Percentiles rank a stretch among this genome's conserved stretches.
phyloP scores from a whole-genome alignment of 2,329 filamentous ascomycete genomes.

The Diaporthe nobilis region DNA sequence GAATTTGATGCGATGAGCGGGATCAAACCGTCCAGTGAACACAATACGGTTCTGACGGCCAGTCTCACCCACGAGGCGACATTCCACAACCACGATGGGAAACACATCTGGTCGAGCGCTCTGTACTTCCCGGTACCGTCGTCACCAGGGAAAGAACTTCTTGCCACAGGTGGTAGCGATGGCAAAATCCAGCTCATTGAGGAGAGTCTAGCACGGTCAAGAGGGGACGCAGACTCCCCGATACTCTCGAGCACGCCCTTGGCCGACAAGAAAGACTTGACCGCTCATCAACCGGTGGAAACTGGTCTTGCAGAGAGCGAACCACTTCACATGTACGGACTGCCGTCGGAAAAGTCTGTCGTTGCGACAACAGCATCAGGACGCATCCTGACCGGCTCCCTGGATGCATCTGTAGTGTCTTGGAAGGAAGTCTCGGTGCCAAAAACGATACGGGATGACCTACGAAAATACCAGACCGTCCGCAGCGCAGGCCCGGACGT shows the following conservation, averaged over 20 bases:
- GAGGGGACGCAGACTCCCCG: not conserved
- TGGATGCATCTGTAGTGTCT: conserved; percentile 47
- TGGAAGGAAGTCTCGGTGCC: conserved; percentile 62
- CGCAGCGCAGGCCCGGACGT: conserved; percentile 55
- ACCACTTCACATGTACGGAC: conserved; percentile 67
- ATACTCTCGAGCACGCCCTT: not conserved
- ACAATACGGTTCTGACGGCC: conserved; percentile 35
- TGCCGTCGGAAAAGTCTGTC: conserved; percentile 66
- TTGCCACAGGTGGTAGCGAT: conserved; percentile 89
- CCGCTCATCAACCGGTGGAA: not conserved
- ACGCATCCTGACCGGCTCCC: conserved; percentile 64
- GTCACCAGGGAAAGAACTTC: conserved; percentile 45
- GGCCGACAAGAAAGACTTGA: not conserved
- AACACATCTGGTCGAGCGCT: conserved; percentile 89
- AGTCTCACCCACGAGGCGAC: conserved; percentile 67
- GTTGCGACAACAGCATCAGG: conserved; percentile 74
- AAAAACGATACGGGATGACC: conserved; percentile 52
- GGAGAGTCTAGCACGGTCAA: conserved; percentile 28
- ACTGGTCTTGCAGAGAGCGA: conserved; percentile 2
- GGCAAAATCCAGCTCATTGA: conserved; percentile 72
- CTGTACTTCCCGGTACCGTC: conserved; percentile 51
- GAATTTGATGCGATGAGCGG: conserved; percentile 51
- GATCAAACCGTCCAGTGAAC: conserved; percentile 16
- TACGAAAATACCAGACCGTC: conserved; percentile 64
- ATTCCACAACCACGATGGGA: conserved; percentile 81